Percentiles rank a stretch among this genome's conserved stretches.
Conservation (phyloP, 495 filamentous ascomycete genomes). For the Penicillium angulare region DNA sequence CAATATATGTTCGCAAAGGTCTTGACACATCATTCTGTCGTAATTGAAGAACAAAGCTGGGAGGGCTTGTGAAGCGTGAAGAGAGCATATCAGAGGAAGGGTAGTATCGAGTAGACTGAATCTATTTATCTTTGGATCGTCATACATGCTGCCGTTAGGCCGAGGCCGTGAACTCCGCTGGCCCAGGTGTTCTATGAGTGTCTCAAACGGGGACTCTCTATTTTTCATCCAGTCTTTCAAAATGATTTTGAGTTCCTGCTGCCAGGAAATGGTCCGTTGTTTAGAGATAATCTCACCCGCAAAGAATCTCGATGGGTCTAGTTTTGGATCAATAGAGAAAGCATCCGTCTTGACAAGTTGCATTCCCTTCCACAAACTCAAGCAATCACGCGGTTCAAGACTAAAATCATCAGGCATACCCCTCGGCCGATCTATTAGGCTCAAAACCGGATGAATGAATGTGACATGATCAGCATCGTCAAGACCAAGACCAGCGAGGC, state of each 20-base stretch:
- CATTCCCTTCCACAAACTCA: slow-evolving; percentile 62
- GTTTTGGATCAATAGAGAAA: slow-evolving; percentile 41
- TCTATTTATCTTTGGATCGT: too few species aligned
- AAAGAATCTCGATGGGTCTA: slow-evolving; percentile 48
- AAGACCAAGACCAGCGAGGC: slow-evolving; percentile 48
- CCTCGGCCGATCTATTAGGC: slow-evolving; percentile 55
- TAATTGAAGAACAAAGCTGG: slow-evolving; percentile 79
- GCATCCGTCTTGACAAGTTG: slow-evolving; percentile 43
- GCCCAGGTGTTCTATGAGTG: slow-evolving; percentile 42
- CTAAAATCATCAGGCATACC: slow-evolving; percentile 63
- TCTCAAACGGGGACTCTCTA: slow-evolving; percentile 58
- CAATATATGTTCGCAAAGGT: slow-evolving; percentile 46
- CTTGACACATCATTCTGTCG: slow-evolving; percentile 62
- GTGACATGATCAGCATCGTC: slow-evolving; percentile 50
- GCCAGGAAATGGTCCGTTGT: slow-evolving; percentile 64
- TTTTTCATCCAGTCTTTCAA: slow-evolving; percentile 61
- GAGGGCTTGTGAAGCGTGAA: slow-evolving; percentile 62
- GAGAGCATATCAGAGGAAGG: slow-evolving; percentile 57
- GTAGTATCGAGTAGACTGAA: slow-evolving; percentile 37
- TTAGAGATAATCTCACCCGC: slow-evolving; percentile 51
- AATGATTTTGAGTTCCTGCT: slow-evolving; percentile 52
- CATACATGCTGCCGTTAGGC: too few species aligned
- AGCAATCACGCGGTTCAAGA: slow-evolving; percentile 70
- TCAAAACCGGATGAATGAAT: slow-evolving; percentile 68
- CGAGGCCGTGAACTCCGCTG: too few species aligned